Conservation (phyloP, 2,329 filamentous ascomycete genomes). For the Pseudocercospora macadamiae region DNA sequence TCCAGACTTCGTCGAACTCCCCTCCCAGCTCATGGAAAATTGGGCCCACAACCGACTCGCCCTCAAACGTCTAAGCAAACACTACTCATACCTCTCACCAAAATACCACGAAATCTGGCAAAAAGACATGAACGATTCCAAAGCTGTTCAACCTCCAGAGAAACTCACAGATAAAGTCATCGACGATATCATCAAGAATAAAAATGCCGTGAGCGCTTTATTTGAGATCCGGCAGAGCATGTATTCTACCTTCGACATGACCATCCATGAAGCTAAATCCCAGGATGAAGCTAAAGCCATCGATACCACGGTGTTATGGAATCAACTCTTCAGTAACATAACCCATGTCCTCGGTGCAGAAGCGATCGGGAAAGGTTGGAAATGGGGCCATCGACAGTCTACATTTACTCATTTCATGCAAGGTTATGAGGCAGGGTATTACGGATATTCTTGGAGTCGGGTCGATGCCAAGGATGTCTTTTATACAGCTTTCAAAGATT, state of each 20-base stretch:
- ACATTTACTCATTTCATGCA: background rate
- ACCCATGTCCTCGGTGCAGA: background rate
- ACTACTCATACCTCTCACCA: slow-evolving; percentile 8
- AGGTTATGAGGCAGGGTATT: slow-evolving; percentile 6
- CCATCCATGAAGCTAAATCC: background rate
- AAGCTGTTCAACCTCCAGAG: background rate
- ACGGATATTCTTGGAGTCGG: slow-evolving; percentile 52
- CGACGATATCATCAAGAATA: background rate
- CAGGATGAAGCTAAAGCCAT: background rate
- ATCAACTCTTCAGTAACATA: background rate
- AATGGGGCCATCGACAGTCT: background rate
- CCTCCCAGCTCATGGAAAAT: slow-evolving; percentile 7
- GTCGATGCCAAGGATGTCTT: slow-evolving; percentile 88
- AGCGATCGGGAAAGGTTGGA: background rate
- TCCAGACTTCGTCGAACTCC: slow-evolving; percentile 1
- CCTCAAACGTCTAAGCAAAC: slow-evolving; percentile 6
- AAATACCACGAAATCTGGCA: slow-evolving; percentile 9
- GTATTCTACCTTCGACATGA: background rate
- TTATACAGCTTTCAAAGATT: slow-evolving; percentile 71
- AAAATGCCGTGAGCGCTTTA: background rate
- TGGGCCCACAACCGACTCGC: background rate
- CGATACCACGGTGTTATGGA: background rate
- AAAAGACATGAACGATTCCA: background rate
- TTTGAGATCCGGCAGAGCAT: background rate
- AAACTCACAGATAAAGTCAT: background rate